Base-by-base conservation (phyloP, 116 monocot genomes). In the Dioscorea cayenensis region DNA sequence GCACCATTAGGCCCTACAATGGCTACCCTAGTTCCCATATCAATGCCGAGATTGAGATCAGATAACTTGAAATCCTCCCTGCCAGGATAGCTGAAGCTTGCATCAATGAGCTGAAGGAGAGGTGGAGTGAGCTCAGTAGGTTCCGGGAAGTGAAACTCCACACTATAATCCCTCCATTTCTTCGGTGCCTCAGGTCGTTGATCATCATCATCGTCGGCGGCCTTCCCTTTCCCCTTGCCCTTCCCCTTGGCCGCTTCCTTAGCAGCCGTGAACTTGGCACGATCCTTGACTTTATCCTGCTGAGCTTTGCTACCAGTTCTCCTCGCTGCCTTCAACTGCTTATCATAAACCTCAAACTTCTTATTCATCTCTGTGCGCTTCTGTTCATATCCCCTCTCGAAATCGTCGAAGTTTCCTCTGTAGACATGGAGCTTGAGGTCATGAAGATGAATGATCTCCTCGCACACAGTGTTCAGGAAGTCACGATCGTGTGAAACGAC, bases 1-100 rank as follows among this genome's bases (percentile, higher is more conserved):
- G 97, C 97, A 2, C 97, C 97, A 77, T 97, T 97, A 18, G 93
- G 93, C 36, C 97, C 97, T 2, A 97, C 97, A 52, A 97, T 97
- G 0, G 97, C 93, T 14, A 97, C 97, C 66, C 97, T 78, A 1
- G 97, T 97, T 10, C 97, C 97, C 97, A 97, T 97, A 58, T 97
- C 97, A 66, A 97, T 97, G 11, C 97, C 97, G 12, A 90, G 93
- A 83, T 97, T 93, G 1, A 97, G 90, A 76, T 86, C 51, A n/a
- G 92, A 90, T 0, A 97, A 84, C 71, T 77, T 93, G 65, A 97
- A 97, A 69, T 97, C 97, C 0, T 78, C 78, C 55, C 97, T 73
- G 49, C 66, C 85, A 0, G 93, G 97, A 68, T 97, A 97, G 62
- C 90, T 82, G 60, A 97, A 97, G 60, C 90, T 87, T 38, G 90